phyloP scores from a whole-genome alignment of 139 green algal genomes.

The Pedinophyceae sp. region DNA sequence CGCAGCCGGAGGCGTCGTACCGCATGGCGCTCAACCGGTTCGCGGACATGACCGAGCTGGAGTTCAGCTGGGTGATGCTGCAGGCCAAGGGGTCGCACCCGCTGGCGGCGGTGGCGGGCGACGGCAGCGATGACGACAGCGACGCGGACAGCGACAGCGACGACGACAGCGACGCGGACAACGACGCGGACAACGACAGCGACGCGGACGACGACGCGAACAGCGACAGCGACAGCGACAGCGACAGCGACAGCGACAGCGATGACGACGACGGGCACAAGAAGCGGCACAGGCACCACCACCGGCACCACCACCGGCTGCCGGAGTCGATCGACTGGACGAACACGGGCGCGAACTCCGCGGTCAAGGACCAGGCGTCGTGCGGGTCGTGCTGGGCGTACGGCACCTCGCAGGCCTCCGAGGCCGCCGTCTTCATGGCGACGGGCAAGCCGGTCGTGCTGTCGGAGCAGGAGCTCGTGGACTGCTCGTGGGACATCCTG shows the following conservation, averaged over 20 bases:
- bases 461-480: conserved; percentile 37
- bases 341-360: conserved; percentile 22
- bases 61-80: conserved; percentile 21
- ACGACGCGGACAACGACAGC: conserved; percentile 3
- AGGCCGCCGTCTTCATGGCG: conserved; percentile 3
- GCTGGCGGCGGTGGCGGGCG: too few species aligned
- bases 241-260: too few species aligned
- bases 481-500: conserved; percentile 29
- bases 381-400: conserved; percentile 37
- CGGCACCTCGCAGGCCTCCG: background rate
- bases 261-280: too few species aligned
- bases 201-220: too few species aligned
- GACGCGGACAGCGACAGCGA: too few species aligned
- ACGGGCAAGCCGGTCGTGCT: conserved; percentile 28
- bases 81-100: conserved; percentile 7
- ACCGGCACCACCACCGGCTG: too few species aligned
- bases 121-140: too few species aligned
- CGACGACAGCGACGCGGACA: background rate
- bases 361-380: conserved; percentile 40
- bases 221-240: conserved; percentile 10
- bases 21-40: conserved; percentile 24
- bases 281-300: too few species aligned
- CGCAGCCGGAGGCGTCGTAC: background rate
- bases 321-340: conserved; percentile 27
- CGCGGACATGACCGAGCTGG: conserved; percentile 26